Base-by-base conservation (phyloP, 495 filamentous ascomycete genomes). In the Penicillium pulvis region DNA sequence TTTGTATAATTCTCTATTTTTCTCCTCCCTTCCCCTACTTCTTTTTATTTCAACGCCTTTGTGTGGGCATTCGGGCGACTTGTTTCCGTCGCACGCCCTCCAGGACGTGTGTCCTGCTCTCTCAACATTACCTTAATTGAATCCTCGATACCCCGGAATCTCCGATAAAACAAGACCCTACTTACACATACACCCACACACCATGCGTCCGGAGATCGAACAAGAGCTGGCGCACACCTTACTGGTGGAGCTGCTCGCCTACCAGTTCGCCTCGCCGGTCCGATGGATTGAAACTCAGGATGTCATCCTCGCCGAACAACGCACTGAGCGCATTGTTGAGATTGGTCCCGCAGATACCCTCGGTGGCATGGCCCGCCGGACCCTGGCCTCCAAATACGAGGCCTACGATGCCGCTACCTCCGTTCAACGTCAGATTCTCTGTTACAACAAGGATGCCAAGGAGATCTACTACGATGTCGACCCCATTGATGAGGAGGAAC, bases 221-320 rank as follows among this genome's bases (percentile, higher is more conserved):
- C 94, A 98, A 74, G 94, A 98, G 79, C 88, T 98, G 70, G 87
- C 93, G 70, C 93, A 98, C 77, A 98, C 93, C 63, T 84, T 98
- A 76, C 87, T 98, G 67, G 90, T 98, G 56, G 94, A 98, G 85
- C 89, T 99, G 49, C 86, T 99, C 56, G 95, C 95, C 74, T 98
- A 98, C 77, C 94, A 99, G 73, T 99, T 99, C 75, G 94, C 94
- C 64, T 97, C 92, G 23, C 94, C 94, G 30, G 94, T 99, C 58
- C 87, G 94, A 85, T 99, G 94, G 84, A 99, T 99, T 74, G 94
- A 98, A 77, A 98, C 94, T 8, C 94, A 99, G 78, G 94, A 99
- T 92, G 95, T 99, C 53, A 91, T 99, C 65, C 90, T 99, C 43
- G 92, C 87, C 44, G 93, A 98, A 72, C 93, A 96, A 76, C 87